Percentiles rank a stretch among this genome's conserved stretches.
Conservation (phyloP, 352 stramenopile genomes). For the Phytophthora sp. region DNA sequence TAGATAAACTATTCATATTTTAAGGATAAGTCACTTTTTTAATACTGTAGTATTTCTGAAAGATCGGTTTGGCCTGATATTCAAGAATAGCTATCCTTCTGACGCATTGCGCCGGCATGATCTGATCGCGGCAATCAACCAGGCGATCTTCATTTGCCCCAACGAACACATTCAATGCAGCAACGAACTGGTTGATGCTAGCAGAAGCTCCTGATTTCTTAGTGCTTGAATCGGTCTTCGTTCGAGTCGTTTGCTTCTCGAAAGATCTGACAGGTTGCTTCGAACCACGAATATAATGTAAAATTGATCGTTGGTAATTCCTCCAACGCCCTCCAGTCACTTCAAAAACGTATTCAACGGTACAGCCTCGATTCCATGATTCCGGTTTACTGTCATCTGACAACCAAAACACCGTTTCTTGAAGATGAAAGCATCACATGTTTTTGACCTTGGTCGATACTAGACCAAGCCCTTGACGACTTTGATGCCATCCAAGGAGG, state of each 20-base stretch:
- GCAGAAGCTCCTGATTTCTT: background rate
- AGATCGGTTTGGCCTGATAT: too few species aligned
- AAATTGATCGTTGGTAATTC: constrained; percentile 1
- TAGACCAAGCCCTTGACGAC: background rate
- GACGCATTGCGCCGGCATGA: too few species aligned
- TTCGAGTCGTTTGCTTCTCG: constrained; percentile 10
- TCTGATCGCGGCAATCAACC: too few species aligned
- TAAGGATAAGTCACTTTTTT: too few species aligned
- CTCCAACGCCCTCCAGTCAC: background rate
- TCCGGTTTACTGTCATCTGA: constrained; percentile 7
- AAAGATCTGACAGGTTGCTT: constrained; percentile 2
- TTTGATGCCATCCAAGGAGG: constrained; percentile 9
- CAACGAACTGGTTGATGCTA: constrained; percentile 3
- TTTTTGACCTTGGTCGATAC: constrained; percentile 8
- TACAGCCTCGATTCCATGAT: constrained; percentile 14
- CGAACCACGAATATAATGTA: constrained; percentile 19
- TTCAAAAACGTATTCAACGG: constrained; percentile 13
- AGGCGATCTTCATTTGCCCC: background rate
- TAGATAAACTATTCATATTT: too few species aligned
- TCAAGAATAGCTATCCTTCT: too few species aligned
- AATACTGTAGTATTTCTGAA: too few species aligned
- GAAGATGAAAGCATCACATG: constrained; percentile 14
- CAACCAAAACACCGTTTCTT: background rate
- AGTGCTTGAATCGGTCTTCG: background rate
- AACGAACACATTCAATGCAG: background rate